These are phyloP conservation scores for Euphorbia pulcherrima DNA, from an alignment of 345 rosid genomes.

Conservation along the genomic window DNA sequence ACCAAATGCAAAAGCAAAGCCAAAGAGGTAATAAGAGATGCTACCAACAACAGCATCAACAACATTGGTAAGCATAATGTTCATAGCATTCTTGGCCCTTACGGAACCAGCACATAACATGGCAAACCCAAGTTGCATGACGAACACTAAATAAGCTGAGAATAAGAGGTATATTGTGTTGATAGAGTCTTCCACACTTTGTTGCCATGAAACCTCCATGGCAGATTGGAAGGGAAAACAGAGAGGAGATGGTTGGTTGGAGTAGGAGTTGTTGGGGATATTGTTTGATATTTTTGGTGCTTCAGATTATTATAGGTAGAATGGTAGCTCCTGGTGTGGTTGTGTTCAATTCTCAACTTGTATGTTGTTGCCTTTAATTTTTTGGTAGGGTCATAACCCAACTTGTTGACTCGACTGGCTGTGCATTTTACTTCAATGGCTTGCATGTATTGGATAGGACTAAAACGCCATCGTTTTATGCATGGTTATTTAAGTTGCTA, in stretches of 20 bases:
- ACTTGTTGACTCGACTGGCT: constrained; percentile 5
- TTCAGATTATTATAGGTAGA: constrained; percentile 11
- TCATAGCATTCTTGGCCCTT: constrained; percentile 63
- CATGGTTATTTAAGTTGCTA: neutral
- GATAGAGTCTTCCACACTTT: constrained; percentile 48
- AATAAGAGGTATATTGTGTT: constrained; percentile 59
- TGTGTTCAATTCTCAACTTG: no score
- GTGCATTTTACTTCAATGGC: constrained; percentile 21
- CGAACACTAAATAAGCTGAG: constrained; percentile 55
- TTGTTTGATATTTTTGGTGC: neutral
- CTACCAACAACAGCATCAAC: constrained; percentile 72
- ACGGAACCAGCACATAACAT: constrained; percentile 75
- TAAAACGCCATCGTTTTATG: neutral
- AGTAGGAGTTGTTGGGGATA: constrained; percentile 9
- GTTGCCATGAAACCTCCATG: constrained; percentile 56
- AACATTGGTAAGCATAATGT: constrained; percentile 66
- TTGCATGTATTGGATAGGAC: constrained; percentile 9
- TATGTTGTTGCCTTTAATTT: neutral
- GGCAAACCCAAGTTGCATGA: constrained; percentile 74
- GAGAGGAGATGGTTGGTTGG: constrained; percentile 10
- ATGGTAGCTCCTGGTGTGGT: constrained; percentile 17
- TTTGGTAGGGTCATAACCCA: constrained; percentile 2
- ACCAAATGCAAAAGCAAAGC: constrained; percentile 75
- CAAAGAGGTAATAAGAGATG: constrained; percentile 61
- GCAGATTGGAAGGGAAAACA: neutral